Conservation (phyloP, 2,329 filamentous ascomycete genomes). For the Aureobasidium melanogenum region DNA sequence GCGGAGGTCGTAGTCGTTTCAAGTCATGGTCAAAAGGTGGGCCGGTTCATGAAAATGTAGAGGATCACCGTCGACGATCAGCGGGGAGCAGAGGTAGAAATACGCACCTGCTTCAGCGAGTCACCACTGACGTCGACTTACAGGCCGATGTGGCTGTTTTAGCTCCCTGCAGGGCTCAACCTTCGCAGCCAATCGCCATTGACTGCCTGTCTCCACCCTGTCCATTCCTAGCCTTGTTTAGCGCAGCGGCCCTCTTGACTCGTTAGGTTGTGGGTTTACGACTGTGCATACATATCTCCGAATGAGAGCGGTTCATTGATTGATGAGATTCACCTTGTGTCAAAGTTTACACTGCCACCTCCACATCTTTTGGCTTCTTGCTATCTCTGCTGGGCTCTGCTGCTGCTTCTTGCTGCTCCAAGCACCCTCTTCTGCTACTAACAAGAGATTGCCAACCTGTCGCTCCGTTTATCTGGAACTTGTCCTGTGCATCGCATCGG, state of each 20-base stretch:
- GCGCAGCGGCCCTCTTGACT: not conserved
- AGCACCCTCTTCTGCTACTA: not conserved
- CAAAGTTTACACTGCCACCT: conserved; percentile 12
- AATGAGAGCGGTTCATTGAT: conserved; percentile 3
- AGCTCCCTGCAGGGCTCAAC: conserved; percentile 7
- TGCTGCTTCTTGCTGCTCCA: not conserved
- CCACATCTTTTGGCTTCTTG: not conserved
- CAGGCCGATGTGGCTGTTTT: conserved; percentile 9
- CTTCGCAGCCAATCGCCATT: conserved; percentile 8
- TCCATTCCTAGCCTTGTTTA: conserved; percentile 6
- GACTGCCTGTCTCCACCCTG: not conserved
- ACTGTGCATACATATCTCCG: not conserved
- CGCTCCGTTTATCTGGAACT: conserved; percentile 7
- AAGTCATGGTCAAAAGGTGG: conserved; percentile 10
- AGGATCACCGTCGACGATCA: conserved; percentile 10
- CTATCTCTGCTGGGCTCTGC: not conserved
- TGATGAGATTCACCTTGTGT: conserved; percentile 6
- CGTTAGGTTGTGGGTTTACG: not conserved
- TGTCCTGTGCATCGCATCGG: not conserved
- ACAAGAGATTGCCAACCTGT: not conserved
- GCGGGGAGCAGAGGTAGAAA: conserved; percentile 12
- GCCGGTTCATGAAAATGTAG: conserved; percentile 7
- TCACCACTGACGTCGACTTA: conserved; percentile 9
- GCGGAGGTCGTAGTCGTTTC: conserved; percentile 9
- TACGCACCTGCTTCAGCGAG: conserved; percentile 5